Evolutionary conservation across 306 rosid genomes (phyloP), one percentile per base, ranked within the genome.

Genomic region (Gillenia trifoliata): DNA sequence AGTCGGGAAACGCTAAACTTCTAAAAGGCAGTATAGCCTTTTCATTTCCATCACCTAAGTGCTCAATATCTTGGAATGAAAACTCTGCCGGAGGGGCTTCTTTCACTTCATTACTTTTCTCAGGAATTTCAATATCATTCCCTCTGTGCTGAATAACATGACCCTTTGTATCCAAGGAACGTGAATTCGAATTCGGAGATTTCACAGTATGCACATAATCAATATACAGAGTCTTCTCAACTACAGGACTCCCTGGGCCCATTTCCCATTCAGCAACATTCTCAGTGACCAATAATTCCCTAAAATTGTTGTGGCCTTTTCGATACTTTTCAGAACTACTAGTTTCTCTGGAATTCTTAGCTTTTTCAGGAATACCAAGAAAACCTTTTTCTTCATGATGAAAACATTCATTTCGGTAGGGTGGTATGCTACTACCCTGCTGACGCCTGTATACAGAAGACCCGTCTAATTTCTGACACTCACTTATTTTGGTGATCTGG

Each of bases 201-300:
- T 80, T 85, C 6, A 72, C 71, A 62, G 77, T 84, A 8, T 79
- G 85, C 57, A 86, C 80, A 50, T 87, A 90, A 75, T 94, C 99
- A 7, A 94, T 68, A 77, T 88, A 81, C 23, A 86, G 85, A 81
- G 96, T 91, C 89, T 91, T 94, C 87, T 94, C 98, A 79, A 69
- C 84, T 55, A 76, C 72, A 52, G 85, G 88, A 63, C 88, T 85
- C n/a, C 63, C 79, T 54, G 70, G 77, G 72, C 78, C 78, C 28
- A 80, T 70, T 56, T 85, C 87, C 40, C 71, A 20, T 65, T 47
- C 77, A 55, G 74, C 50, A 57, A 30, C 4, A 59, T 75, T 67
- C 69, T 88, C 88, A 38, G 55, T 50, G 9, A 76, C 54, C 74
- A 77, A 68, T 66, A 80, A 65, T 70, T 78, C 85, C 64, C 56